Evolutionary conservation across 345 rosid genomes (phyloP).

Genomic region (Eutrema japonicum): DNA sequence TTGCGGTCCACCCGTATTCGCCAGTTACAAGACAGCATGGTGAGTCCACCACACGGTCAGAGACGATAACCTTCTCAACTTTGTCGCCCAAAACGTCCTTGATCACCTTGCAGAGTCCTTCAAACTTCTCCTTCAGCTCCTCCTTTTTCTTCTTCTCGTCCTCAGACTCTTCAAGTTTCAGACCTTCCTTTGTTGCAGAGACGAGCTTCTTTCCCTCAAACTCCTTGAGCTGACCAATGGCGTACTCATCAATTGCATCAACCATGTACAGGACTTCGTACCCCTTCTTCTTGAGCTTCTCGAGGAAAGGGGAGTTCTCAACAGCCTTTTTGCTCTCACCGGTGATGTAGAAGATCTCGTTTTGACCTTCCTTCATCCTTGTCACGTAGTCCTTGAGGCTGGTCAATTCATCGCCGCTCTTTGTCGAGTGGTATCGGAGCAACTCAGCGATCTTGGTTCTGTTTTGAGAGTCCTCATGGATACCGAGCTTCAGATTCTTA

Average conservation of each 20-base stretch:
- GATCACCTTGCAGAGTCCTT: conserved; percentile 88
- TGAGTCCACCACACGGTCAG: conserved; percentile 85
- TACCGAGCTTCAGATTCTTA: conserved; percentile 85
- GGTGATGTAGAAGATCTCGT: neutral
- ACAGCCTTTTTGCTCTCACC: neutral
- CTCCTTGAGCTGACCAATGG: neutral
- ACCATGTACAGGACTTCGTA: neutral
- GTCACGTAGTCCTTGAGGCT: conserved; percentile 92
- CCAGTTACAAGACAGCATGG: conserved; percentile 92
- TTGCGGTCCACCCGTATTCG: conserved; percentile 87
- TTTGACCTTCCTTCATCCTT: conserved; percentile 76
- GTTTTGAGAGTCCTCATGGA: conserved; percentile 87
- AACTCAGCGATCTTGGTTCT: conserved; percentile 77
- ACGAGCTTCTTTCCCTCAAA: neutral
- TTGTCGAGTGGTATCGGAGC: conserved; percentile 87
- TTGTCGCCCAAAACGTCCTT: conserved; percentile 83
- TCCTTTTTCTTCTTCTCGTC: conserved; percentile 83
- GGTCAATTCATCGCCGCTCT: conserved; percentile 90
- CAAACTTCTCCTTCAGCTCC: conserved; percentile 66
- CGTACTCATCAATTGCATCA: neutral
- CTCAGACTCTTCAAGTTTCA: conserved; percentile 73
- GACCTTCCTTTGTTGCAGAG: conserved; percentile 78
- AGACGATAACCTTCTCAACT: conserved; percentile 83
- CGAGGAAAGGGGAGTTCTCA: neutral
- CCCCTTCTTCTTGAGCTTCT: neutral